A percentile compares a stretch with the other conserved stretches of the same genome.
These are phyloP conservation scores for Gnomoniopsis sp. DNA, from an alignment of 2,329 filamentous ascomycete species.

Conservation along the genomic window DNA sequence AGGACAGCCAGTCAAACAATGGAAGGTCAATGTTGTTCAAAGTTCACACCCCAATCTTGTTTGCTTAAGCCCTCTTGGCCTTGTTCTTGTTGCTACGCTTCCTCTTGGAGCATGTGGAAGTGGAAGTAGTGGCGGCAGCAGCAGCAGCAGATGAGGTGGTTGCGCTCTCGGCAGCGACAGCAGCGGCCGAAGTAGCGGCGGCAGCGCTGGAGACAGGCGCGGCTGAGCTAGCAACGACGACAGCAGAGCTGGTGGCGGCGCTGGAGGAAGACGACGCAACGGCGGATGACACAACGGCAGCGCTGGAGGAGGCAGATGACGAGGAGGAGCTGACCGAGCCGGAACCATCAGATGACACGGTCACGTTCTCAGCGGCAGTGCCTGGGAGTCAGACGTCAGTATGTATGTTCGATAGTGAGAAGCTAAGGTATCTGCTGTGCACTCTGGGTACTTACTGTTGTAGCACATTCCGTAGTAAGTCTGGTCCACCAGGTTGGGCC, in stretches of 20 bases:
- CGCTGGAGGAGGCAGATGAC: background rate
- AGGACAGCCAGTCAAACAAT: background rate
- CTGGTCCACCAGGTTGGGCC: slow-evolving; percentile 32
- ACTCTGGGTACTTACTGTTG: background rate
- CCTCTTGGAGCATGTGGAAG: slow-evolving; percentile 7
- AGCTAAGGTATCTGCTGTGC: background rate
- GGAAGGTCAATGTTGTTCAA: background rate
- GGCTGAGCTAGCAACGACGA: background rate
- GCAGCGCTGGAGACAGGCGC: background rate
- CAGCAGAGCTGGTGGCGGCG: background rate
- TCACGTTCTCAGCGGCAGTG: slow-evolving; percentile 8
- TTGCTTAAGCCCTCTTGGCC: background rate
- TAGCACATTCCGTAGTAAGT: slow-evolving; percentile 6
- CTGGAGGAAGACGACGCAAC: background rate
- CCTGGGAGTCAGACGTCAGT: background rate
- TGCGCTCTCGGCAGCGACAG: slow-evolving; percentile 2
- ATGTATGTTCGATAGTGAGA: background rate
- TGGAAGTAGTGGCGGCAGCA: background rate
- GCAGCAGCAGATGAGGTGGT: slow-evolving; percentile 2
- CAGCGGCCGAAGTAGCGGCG: background rate
- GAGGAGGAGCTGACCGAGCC: background rate
- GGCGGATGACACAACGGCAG: background rate
- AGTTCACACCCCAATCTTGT: background rate
- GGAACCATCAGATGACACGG: slow-evolving; percentile 5
- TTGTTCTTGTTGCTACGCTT: slow-evolving; percentile 2